Percentiles rank a stretch among this genome's conserved stretches.
Conservation (phyloP, 176 grass and related monocot genomes). For the Otatea glauca region DNA sequence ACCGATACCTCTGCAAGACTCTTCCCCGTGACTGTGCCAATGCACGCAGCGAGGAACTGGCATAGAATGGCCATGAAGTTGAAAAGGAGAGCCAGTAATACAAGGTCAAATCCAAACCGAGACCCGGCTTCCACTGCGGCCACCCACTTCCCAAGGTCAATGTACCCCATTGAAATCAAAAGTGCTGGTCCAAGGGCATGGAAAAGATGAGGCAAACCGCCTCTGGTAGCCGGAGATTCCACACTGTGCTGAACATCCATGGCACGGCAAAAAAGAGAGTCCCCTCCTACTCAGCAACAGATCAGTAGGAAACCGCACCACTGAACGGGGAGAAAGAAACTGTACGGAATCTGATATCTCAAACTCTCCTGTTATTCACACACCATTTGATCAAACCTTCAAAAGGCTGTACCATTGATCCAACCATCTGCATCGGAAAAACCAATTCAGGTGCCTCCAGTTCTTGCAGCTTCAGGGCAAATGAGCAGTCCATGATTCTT, state of each 20-base stretch:
- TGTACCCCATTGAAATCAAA: slow-evolving; percentile 85
- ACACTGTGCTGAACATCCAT: slow-evolving; percentile 46
- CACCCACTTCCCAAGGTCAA: slow-evolving; percentile 91
- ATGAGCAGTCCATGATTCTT: neutral
- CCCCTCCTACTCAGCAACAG: slow-evolving; percentile 12
- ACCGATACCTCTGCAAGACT: slow-evolving; percentile 78
- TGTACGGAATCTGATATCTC: neutral
- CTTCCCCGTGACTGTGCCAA: slow-evolving; percentile 77
- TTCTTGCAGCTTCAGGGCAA: neutral
- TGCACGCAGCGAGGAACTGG: slow-evolving; percentile 83
- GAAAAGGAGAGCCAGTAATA: slow-evolving; percentile 75
- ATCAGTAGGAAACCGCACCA: slow-evolving; percentile 39
- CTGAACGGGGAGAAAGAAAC: neutral
- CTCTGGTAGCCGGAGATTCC: slow-evolving; percentile 37
- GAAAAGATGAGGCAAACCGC: slow-evolving; percentile 54
- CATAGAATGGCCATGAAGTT: slow-evolving; percentile 84
- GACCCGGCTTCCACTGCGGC: slow-evolving; percentile 77
- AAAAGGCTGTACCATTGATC: slow-evolving; percentile 23
- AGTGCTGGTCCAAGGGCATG: slow-evolving; percentile 76
- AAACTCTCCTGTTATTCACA: slow-evolving; percentile 20
- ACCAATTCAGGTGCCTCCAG: neutral
- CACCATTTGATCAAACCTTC: slow-evolving; percentile 40
- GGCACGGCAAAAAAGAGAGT: slow-evolving; percentile 30
- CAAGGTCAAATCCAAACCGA: slow-evolving; percentile 75
- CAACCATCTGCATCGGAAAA: slow-evolving; percentile 25